A percentile compares a stretch with the other conserved stretches of the same genome.
Evolutionary conservation across 2,329 filamentous ascomycete species (phyloP).

Genomic region (Penicillium capsulatum): DNA sequence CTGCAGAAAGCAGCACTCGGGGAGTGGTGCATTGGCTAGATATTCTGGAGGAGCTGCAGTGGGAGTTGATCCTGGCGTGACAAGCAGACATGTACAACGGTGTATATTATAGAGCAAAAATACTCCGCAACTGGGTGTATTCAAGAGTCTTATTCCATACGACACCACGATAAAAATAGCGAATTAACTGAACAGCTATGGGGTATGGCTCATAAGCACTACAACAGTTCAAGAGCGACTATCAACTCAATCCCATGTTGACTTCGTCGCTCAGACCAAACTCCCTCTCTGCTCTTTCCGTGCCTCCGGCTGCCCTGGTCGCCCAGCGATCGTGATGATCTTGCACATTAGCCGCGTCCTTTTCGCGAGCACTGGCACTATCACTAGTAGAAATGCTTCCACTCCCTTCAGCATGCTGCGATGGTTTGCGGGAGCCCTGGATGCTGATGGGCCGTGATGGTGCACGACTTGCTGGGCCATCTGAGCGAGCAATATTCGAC

Average conservation of each 20-base stretch:
- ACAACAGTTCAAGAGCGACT: neutral
- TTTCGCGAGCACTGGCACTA: slow-evolving; percentile 34
- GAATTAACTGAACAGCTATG: neutral
- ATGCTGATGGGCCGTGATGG: slow-evolving; percentile 32
- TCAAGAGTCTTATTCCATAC: neutral
- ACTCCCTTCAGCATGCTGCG: slow-evolving; percentile 23
- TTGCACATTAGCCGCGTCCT: slow-evolving; percentile 37
- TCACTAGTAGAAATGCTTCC: slow-evolving; percentile 29
- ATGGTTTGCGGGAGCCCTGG: slow-evolving; percentile 26
- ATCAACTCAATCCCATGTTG: slow-evolving; percentile 73
- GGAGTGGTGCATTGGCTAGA: slow-evolving; percentile 32
- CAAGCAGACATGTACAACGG: neutral
- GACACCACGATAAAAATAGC: neutral
- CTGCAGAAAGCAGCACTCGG: neutral
- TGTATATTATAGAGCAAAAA: too few species aligned
- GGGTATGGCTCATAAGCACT: neutral
- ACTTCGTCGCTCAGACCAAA: slow-evolving; percentile 84
- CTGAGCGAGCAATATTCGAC: slow-evolving; percentile 8
- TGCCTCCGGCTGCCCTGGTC: slow-evolving; percentile 54
- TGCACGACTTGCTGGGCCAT: slow-evolving; percentile 8
- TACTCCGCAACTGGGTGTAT: slow-evolving; percentile 1
- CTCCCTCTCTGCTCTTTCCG: slow-evolving; percentile 48
- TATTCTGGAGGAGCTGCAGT: slow-evolving; percentile 29
- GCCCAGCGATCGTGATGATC: slow-evolving; percentile 51
- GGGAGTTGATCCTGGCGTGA: slow-evolving; percentile 34